A percentile compares a stretch with the other conserved stretches of the same genome.
Conservation (phyloP, 306 rosid species). For the Malus orientalis region DNA sequence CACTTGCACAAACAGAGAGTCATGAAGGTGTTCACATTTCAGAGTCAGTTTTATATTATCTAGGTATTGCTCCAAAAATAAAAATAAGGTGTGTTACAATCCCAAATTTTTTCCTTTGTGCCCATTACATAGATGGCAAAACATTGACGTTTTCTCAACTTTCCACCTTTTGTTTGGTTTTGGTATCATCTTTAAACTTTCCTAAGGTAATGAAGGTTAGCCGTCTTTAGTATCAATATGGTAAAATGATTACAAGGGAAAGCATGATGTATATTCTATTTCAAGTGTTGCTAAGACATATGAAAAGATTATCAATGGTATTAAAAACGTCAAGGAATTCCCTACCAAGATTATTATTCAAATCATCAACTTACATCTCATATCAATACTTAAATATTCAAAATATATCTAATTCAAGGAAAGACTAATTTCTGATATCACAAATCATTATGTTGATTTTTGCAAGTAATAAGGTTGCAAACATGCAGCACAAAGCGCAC, state of each 20-base stretch:
- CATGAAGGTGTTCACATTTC: background rate
- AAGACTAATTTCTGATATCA: background rate
- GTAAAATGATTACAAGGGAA: background rate
- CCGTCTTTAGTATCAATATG: background rate
- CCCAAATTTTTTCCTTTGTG: background rate
- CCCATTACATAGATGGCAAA: background rate
- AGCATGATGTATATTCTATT: background rate
- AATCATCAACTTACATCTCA: background rate
- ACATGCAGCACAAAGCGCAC: background rate
- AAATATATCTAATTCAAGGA: background rate
- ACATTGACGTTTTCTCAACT: background rate
- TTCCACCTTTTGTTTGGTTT: background rate
- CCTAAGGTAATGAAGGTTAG: background rate
- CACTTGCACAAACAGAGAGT: background rate
- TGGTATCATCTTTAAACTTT: background rate
- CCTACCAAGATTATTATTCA: too few species aligned
- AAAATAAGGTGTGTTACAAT: background rate
- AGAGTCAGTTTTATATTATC: background rate
- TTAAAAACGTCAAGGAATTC: background rate
- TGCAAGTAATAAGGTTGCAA: background rate
- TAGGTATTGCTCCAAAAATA: background rate
- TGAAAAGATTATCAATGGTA: background rate
- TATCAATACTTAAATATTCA: background rate
- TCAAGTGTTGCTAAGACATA: background rate
- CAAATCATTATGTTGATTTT: background rate